Base-by-base conservation (phyloP, 1,284 basidiomycete genomes). In the Ceratobasidium sp. region DNA sequence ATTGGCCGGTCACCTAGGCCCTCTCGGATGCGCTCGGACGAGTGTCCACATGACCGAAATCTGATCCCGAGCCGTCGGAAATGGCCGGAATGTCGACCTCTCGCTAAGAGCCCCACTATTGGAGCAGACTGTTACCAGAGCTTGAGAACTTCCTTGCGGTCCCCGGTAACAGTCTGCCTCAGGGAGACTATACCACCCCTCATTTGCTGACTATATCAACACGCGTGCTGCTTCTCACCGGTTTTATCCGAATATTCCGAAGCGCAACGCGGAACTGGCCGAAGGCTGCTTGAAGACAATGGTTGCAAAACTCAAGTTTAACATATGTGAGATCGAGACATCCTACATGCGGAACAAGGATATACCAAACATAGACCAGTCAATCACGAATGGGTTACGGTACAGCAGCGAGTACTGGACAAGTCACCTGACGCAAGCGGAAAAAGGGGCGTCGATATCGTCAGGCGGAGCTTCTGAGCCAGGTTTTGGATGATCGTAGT, bases 361-460 rank as follows among this genome's bases (percentile, higher is more conserved):
- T 24, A 53, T 74, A 4, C 27, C 27, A 9, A 34, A 74, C 31
- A 63, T 74, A 16, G 14, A 37, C 31, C 1, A 39, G 19, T 16
- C 22, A 9, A 39, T 22, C 63, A 58, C 19, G 39, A 22, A 7
- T 41, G 46, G 14, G 46, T 41, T 56, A 7, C 48, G 39, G 22
- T 74, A 74, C 46, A 46, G 41, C 9, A 69, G 64, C 29, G 34
- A 43, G 9, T 37, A 74, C 39, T 66, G 39, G 34, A 53, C 51
- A 16, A 51, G 34, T 27, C 73, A 74, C 29, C 19, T 75, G n/a
- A 27, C 34, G 37, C 31, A 41, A 53, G 31, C 39, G 9, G 24
- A 43, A n/a, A 51, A 31, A n/a, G 11, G 19, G 0, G 48, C 5
- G 27, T 37, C 29, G 31, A 37, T 4, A 8, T 1, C 4, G 22